Base-by-base conservation (phyloP, 2,329 filamentous ascomycete genomes). In the Epichloe coenophiala region DNA sequence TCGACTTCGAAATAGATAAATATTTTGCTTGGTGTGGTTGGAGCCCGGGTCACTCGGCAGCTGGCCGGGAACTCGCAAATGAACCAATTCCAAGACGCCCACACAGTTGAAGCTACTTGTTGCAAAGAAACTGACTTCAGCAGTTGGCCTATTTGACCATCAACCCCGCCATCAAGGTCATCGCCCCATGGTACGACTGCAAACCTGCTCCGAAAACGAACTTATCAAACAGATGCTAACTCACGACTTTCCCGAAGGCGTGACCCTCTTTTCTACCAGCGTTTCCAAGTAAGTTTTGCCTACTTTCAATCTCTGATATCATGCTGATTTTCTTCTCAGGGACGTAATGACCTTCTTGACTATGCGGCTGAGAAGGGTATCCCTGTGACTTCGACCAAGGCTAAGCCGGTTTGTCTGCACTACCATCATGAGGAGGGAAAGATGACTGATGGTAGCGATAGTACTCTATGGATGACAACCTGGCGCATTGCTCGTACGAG, bases 391-490 rank as follows among this genome's bases (percentile, higher is more conserved):
- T 52, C 50, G 19, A 52, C 50, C 37, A 45, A 41, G 37, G 35
- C 37, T 2, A 46, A 45, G 42, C 47, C 50, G 35, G 45, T 47
- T 38, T 39, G 45, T 47, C 36, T 37, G 4, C 44, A 46, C 36
- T 31, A 15, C 15, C 17, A 8, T 31, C 15, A 4, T 11, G 19
- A 38, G 21, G 8, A 12, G 19, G 35, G 13, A 27, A 17, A 23
- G 37, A 37, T 13, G 9, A 37, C 36, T 47, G 2, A 47, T 39
- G 21, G n/a, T 39, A 12, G 21, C 39, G 23, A 39, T 17, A 47
- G 45, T 46, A 35, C 7, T 52, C 47, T 7, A 52, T 52, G 50
- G 50, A 52, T 42, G 47, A 31, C 13, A 49, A 52, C 42, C 31
- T 52, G 42, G 38, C 44, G 12, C 47, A 46, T 37, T 45, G 41